Evolutionary conservation across 2,329 filamentous ascomycete genomes (phyloP).

Genomic region (Coniochaeta hoffmannii): DNA sequence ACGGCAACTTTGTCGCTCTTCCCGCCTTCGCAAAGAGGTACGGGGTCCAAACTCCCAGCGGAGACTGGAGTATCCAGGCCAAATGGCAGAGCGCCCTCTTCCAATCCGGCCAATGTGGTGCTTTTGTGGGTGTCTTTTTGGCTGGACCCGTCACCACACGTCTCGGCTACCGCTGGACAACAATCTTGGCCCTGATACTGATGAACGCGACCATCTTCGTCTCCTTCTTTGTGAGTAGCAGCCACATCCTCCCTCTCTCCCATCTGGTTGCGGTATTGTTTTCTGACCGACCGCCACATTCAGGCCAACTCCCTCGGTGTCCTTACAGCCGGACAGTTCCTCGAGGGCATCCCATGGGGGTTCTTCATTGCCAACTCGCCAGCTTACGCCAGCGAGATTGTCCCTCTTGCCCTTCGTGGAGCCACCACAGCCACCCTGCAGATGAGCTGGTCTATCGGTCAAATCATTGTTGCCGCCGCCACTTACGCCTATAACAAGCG

Average conservation of each 20-base stretch:
- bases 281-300: not conserved
- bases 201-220: conserved; percentile 52
- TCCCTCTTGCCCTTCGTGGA: conserved; percentile 31
- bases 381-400: conserved; percentile 35
- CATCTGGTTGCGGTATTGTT: not conserved
- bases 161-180: conserved; percentile 54
- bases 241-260: no score
- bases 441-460: conserved; percentile 58
- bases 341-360: conserved; percentile 38
- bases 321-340: conserved; percentile 29
- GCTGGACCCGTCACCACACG: conserved; percentile 52
- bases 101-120: conserved; percentile 47
- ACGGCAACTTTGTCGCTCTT: conserved; percentile 37
- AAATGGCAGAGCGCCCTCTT: conserved; percentile 53
- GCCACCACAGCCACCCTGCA: conserved; percentile 42
- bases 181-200: conserved; percentile 44
- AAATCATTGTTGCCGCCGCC: conserved; percentile 50
- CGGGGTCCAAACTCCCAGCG: conserved; percentile 15
- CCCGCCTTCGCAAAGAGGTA: conserved; percentile 27
- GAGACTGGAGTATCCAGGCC: conserved; percentile 18
- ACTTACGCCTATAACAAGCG: conserved; percentile 43
- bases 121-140: conserved; percentile 51
- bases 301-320: not conserved
- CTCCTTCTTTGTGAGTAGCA: conserved; percentile 28
- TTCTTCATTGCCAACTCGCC: conserved; percentile 37